A percentile compares a stretch with the other conserved stretches of the same genome.
Conservation (phyloP, 1,139 yeast species). For the Yamadazyma atlantica region DNA sequence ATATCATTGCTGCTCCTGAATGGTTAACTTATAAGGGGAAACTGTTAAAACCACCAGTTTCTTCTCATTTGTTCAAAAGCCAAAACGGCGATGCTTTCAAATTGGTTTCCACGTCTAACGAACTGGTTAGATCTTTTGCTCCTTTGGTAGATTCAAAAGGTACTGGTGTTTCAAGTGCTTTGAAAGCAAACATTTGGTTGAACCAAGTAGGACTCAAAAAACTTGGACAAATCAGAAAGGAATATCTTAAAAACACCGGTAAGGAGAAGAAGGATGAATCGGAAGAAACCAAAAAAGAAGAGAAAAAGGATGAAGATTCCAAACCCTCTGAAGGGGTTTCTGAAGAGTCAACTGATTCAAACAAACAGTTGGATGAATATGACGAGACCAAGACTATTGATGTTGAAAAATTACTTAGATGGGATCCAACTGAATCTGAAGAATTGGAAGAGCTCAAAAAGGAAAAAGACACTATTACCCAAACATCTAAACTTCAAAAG, state of each 20-base stretch:
- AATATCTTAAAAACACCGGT: constrained; percentile 21
- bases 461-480: constrained; percentile 23
- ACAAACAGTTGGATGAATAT: constrained; percentile 10
- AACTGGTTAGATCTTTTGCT: constrained; percentile 70
- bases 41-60: constrained; percentile 25
- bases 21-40: constrained; percentile 66
- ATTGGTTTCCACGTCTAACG: constrained; percentile 24
- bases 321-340: too few relatives aligned
- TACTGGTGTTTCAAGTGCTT: constrained; percentile 60
- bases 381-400: constrained; percentile 17
- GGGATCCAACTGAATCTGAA: constrained; percentile 36
- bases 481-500: constrained; percentile 40
- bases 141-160: constrained; percentile 74
- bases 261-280: constrained; percentile 13
- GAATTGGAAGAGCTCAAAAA: constrained; percentile 26
- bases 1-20: constrained; percentile 73
- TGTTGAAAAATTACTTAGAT: constrained; percentile 33
- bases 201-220: constrained; percentile 66
- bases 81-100: constrained; percentile 20
- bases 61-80: constrained; percentile 21
- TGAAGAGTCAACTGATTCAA: constrained; percentile 6
- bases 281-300: constrained; percentile 8
- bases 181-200: constrained; percentile 74
- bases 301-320: constrained; percentile 5
- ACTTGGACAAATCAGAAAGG: constrained; percentile 37